Base-by-base conservation (phyloP, 2,329 filamentous ascomycete genomes). In the Plectosphaerella cucumerina region DNA sequence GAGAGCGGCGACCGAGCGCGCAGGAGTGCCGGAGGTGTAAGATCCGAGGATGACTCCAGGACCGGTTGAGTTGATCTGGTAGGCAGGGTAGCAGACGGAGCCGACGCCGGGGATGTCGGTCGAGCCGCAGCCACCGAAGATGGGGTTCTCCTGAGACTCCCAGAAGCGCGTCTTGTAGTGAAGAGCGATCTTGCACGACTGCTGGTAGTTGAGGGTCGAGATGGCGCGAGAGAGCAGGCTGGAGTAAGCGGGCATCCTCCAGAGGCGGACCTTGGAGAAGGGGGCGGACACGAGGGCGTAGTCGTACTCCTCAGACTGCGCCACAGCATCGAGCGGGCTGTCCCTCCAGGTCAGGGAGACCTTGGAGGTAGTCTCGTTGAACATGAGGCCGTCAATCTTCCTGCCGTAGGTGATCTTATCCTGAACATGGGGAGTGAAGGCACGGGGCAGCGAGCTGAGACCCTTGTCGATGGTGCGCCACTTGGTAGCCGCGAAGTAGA, bases 151-250 rank as follows among this genome's bases (percentile, higher is more conserved):
- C 47, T 61, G 62, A 49, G 70, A 67, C 57, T 76, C 72, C 73
- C 72, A 76, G 67, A 76, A 77, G 3, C 84, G 78, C 0, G 82
- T 81, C 57, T 76, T 69, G 68, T 85, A 87, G 61, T 84, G 82
- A 2, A 87, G 73, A 0, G 83, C 78, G 0, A 87, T 75, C 61
- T 77, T 76, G 66, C 74, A 77, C 21, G 71, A 67, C 0, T 61
- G 55, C 0, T 48, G 54, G 61, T 75, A 75, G 4, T 64, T 65
- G 48, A 76, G 50, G 15, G 68, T 65, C 18, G 56, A 52, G 57
- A 76, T 75, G 6, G 74, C 74, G 48, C 71, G 65, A 44, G 57
- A 59, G 35, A 76, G 70, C 8, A 71, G 69, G 18, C 44, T 41
- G 2, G 51, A 53, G 34, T 51, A 53, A 1, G 63, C 56, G 2